Evolutionary conservation across 257 asterid genomes (phyloP), one percentile per base, ranked within the genome.

Genomic region (Avicennia marina): DNA sequence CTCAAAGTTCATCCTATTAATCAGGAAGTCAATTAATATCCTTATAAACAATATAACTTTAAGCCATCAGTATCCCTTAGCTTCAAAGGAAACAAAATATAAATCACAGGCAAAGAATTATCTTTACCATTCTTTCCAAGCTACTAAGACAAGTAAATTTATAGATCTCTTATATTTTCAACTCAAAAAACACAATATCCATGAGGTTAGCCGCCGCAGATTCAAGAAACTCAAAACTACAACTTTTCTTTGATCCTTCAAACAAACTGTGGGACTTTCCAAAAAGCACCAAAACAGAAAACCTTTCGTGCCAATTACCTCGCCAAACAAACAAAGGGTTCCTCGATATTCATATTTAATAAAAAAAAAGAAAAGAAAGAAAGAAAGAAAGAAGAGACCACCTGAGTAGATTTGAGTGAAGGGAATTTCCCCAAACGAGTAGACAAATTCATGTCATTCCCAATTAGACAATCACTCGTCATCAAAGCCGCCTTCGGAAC

Each of bases 401-500:
- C 98, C 96, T 88, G 96, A 64, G 82, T 54, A 24, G 89, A 75
- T 36, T 81, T 80, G 60, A 85, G 90, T 19, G 53, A 55, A 64
- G 75, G 71, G 62, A 79, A 72, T 53, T 67, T 67, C 61, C 25
- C 57, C 46, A 81, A 67, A 60, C 78, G 76, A 65, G 68, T 62
- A 36, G 79, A 66, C 22, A 91, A 68, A 20, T 26, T 46, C 13
- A 21, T 62, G 62, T 88, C 94, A 2, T 56, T 60, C 56, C 39
- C 60, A 66, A 68, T 74, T 34, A 91, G 70, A 56, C 77, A 57
- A 66, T 85, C 79, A 56, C 70, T 78, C 0, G 90, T 83, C 80
- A 88, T 65, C 71, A 91, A 56, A 26, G 89, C 95, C 26, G 61
- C 68, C 72, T 77, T 81, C 4, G 97, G 97, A 52, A 91, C 97